Evolutionary conservation across 306 rosid species (phyloP).

Genomic region (Betula pendula): DNA sequence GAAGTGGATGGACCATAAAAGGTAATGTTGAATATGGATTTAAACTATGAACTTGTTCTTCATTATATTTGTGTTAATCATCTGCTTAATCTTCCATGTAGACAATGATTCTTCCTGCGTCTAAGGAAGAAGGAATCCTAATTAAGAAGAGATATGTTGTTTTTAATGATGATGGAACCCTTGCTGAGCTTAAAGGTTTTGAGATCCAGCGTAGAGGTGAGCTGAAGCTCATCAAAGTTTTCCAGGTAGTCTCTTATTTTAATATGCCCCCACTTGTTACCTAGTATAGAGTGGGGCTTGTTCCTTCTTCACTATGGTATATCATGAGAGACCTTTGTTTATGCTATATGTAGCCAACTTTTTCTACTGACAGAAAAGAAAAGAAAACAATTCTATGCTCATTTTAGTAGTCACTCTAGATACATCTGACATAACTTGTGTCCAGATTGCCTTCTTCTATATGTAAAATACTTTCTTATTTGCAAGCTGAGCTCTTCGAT

Average conservation of each 20-base stretch:
- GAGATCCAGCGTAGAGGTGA: constrained; percentile 99
- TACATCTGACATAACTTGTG: not conserved
- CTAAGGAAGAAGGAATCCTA: constrained; percentile 95
- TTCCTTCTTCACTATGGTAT: not conserved
- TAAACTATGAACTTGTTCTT: constrained; percentile 18
- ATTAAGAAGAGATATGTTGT: constrained; percentile 98
- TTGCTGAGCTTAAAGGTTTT: constrained; percentile 98
- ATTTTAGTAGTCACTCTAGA: not conserved
- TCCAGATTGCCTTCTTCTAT: constrained; percentile 10
- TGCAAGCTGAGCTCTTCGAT: constrained; percentile 95
- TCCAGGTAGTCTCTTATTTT: constrained; percentile 66
- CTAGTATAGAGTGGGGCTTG: not conserved
- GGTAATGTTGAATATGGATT: constrained; percentile 47
- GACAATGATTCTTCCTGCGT: constrained; percentile 99
- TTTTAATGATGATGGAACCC: constrained; percentile 95
- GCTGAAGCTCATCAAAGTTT: constrained; percentile 96
- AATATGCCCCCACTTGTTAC: not conserved
- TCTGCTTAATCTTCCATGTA: constrained; percentile 31
- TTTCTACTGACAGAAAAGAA: not conserved
- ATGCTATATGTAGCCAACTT: not conserved
- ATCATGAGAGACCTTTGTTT: not conserved
- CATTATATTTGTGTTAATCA: constrained; percentile 23
- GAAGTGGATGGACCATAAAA: constrained; percentile 99
- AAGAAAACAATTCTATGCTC: not conserved
- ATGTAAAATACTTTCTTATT: constrained; percentile 27